Conservation (phyloP, 2,329 filamentous ascomycete species). For the Blastomyces gilchristii region DNA sequence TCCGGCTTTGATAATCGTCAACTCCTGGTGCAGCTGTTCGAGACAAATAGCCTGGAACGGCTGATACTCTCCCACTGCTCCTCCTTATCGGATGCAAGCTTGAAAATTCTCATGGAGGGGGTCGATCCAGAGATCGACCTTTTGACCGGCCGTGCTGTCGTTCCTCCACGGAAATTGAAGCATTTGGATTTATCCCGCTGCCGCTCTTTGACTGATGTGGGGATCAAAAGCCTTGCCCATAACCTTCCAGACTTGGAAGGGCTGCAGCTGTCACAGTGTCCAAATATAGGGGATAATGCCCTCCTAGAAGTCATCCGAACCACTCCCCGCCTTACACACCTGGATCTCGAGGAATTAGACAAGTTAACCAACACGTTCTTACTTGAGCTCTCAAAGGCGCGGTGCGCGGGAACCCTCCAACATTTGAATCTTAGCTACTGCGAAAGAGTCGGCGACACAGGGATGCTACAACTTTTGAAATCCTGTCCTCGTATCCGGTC, state of each 20-base stretch:
- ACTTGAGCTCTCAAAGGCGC: constrained; percentile 62
- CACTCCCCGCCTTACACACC: constrained; percentile 65
- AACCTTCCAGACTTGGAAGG: constrained; percentile 72
- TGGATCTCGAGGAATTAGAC: constrained; percentile 80
- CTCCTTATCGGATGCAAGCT: constrained; percentile 63
- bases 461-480: constrained; percentile 74
- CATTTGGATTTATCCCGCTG: constrained; percentile 82
- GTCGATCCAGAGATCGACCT: constrained; percentile 67
- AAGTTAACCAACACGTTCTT: constrained; percentile 66
- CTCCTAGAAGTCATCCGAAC: constrained; percentile 64
- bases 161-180: constrained; percentile 65
- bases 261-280: constrained; percentile 70
- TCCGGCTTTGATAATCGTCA: constrained; percentile 64
- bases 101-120: constrained; percentile 67
- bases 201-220: constrained; percentile 57
- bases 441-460: constrained; percentile 69
- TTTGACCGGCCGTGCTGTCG: constrained; percentile 63
- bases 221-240: constrained; percentile 60
- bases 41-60: constrained; percentile 71
- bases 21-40: constrained; percentile 64
- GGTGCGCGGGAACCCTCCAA: constrained; percentile 59
- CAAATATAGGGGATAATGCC: constrained; percentile 60
- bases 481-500: constrained; percentile 58
- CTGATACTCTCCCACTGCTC: constrained; percentile 70
- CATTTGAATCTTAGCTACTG: constrained; percentile 88